These are phyloP conservation scores for Tricholoma flavovirens DNA, from an alignment of 768 basidiomycete species.

Conservation along the genomic window DNA sequence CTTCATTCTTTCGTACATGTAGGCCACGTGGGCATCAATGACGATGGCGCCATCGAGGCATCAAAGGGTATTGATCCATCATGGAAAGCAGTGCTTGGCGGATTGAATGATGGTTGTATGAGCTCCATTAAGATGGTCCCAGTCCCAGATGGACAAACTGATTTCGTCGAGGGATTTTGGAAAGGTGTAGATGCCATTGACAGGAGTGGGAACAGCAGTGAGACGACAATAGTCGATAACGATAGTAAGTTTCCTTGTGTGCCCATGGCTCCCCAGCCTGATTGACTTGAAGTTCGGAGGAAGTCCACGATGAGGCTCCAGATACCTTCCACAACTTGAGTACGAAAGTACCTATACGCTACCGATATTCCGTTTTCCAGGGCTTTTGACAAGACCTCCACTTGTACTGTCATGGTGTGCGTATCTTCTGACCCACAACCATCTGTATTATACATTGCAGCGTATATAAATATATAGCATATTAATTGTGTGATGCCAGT, in stretches of 20 bases:
- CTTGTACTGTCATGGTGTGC: background rate
- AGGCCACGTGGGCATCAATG: conserved; percentile 56
- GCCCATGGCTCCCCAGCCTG: background rate
- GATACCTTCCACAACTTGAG: conserved; percentile 8
- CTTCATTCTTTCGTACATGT: conserved; percentile 63
- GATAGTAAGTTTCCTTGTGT: background rate
- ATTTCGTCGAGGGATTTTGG: conserved; percentile 30
- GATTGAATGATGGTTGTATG: conserved; percentile 8
- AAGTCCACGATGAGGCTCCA: conserved; percentile 8
- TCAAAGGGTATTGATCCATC: conserved; percentile 48
- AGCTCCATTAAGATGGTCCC: conserved; percentile 14
- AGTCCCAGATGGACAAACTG: conserved; percentile 21
- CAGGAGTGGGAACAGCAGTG: background rate
- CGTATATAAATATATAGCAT: background rate
- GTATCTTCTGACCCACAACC: background rate
- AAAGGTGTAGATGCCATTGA: conserved; percentile 21
- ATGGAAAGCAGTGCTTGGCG: conserved; percentile 40
- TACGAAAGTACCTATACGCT: background rate
- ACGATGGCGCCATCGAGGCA: conserved; percentile 45
- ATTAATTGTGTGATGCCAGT: background rate
- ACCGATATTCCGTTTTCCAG: background rate
- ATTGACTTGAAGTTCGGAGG: conserved; percentile 1
- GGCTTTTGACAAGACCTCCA: background rate
- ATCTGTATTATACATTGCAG: background rate
- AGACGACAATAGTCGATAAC: conserved; percentile 3